Evolutionary conservation across 1,139 yeast genomes (phyloP).

Genomic region (Zygoascus sp.): DNA sequence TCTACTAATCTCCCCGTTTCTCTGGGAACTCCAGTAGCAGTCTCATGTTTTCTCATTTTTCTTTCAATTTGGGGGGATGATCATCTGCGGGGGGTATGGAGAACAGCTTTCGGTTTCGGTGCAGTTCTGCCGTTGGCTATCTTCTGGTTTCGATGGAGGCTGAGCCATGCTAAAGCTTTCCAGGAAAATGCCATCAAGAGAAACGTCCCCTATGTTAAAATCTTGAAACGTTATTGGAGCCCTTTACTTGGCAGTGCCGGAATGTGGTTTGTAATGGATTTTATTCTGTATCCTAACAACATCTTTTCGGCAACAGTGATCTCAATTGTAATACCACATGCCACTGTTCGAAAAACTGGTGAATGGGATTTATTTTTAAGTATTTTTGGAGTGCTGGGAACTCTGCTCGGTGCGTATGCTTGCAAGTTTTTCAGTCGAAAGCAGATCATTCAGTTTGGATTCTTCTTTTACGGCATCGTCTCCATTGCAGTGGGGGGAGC

Average conservation of each 20-base stretch:
- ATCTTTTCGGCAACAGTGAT: constrained; percentile 69
- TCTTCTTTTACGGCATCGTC: constrained; percentile 62
- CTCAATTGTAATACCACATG: constrained; percentile 53
- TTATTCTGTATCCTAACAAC: constrained; percentile 80
- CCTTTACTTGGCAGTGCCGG: constrained; percentile 63
- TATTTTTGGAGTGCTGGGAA: constrained; percentile 7
- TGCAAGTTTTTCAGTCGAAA: constrained; percentile 10
- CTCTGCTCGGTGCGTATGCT: constrained; percentile 9
- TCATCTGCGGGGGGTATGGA: constrained; percentile 53
- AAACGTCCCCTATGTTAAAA: constrained; percentile 59
- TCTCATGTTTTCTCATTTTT: constrained; percentile 8
- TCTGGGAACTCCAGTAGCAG: constrained; percentile 23
- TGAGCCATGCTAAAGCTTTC: constrained; percentile 66
- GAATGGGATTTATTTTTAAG: constrained; percentile 29
- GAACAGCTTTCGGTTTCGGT: constrained; percentile 81
- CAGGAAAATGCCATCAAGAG: constrained; percentile 61
- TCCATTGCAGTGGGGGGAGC: constrained; percentile 83
- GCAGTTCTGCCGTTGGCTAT: constrained; percentile 77
- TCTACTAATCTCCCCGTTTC: constrained; percentile 84
- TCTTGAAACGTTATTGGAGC: constrained; percentile 78
- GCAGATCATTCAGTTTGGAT: constrained; percentile 41
- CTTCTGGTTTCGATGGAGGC: constrained; percentile 68
- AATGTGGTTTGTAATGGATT: constrained; percentile 88
- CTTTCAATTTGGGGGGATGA: constrained; percentile 10
- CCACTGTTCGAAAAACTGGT: constrained; percentile 40